A percentile compares a stretch with the other conserved stretches of the same genome.
Evolutionary conservation across 306 rosid genomes (phyloP).

Genomic region (Ochetophila trinervis): DNA sequence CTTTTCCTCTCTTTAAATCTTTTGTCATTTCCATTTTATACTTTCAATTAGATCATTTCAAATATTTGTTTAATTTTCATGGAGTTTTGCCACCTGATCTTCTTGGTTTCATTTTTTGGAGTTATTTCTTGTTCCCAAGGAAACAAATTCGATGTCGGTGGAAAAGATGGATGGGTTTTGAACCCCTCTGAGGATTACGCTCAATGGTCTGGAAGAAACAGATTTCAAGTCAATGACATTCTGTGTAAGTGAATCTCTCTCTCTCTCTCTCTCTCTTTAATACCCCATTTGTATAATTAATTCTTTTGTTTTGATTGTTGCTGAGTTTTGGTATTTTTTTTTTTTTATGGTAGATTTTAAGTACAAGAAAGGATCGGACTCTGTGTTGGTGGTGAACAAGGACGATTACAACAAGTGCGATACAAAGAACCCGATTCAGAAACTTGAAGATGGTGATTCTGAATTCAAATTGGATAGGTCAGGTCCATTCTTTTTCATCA

Average conservation of each 20-base stretch:
- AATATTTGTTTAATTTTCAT: conserved; percentile 17
- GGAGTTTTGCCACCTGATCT: conserved; percentile 29
- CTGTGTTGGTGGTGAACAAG: conserved; percentile 69
- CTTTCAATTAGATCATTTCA: no score
- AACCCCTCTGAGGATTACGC: conserved; percentile 53
- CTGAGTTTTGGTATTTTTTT: not conserved
- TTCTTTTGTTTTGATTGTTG: not conserved
- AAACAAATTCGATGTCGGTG: conserved; percentile 55
- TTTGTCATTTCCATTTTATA: no score
- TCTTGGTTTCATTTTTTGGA: conserved; percentile 19
- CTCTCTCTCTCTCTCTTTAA: not conserved
- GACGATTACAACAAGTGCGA: conserved; percentile 59
- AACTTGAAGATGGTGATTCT: conserved; percentile 59
- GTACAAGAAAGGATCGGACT: conserved; percentile 60
- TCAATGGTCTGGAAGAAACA: conserved; percentile 53
- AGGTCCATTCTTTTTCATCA: conserved; percentile 69
- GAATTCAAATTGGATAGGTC: conserved; percentile 51
- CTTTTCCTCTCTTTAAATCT: no score
- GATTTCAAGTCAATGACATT: conserved; percentile 62
- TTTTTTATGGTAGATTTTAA: conserved; percentile 56
- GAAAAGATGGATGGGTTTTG: conserved; percentile 69
- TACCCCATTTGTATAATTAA: not conserved
- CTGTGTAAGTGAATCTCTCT: conserved; percentile 39
- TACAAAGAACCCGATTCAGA: conserved; percentile 58
- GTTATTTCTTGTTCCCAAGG: conserved; percentile 39